phyloP scores from a whole-genome alignment of 169 alveolate genomes.

The Babesia bovis region DNA sequence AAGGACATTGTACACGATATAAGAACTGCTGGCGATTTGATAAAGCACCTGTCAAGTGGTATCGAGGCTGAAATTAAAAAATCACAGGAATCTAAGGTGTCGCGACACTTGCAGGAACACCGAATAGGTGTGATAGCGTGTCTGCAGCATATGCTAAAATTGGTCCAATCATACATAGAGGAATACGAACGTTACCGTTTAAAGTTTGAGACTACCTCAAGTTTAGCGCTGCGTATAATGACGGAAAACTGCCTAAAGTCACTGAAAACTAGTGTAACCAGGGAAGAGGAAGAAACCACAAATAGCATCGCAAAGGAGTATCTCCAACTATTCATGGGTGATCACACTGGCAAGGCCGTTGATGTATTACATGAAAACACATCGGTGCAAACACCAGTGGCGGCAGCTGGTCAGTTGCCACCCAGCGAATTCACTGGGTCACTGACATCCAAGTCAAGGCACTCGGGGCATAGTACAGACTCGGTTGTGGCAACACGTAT shows the following conservation, averaged over 20 bases:
- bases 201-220: conserved; percentile 40
- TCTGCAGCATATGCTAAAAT: conserved; percentile 40
- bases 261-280: neutral
- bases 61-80: conserved; percentile 8
- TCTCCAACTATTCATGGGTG: neutral
- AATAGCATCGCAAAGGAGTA: conserved; percentile 11
- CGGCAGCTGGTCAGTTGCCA: neutral
- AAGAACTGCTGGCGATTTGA: conserved; percentile 41
- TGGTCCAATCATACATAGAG: conserved; percentile 36
- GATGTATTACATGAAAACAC: no score
- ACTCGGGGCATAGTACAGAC: neutral
- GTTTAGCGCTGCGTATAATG: conserved; percentile 21
- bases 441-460: neutral
- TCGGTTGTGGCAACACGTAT: neutral
- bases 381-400: neutral
- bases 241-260: conserved; percentile 30
- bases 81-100: neutral
- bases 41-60: conserved; percentile 36
- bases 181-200: conserved; percentile 43
- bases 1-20: conserved; percentile 61
- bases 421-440: neutral
- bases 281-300: neutral
- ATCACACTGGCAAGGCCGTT: neutral
- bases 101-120: conserved; percentile 33
- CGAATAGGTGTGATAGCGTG: conserved; percentile 53